Conservation (phyloP, 1,139 yeast genomes). For the Yamadazyma diospyri region DNA sequence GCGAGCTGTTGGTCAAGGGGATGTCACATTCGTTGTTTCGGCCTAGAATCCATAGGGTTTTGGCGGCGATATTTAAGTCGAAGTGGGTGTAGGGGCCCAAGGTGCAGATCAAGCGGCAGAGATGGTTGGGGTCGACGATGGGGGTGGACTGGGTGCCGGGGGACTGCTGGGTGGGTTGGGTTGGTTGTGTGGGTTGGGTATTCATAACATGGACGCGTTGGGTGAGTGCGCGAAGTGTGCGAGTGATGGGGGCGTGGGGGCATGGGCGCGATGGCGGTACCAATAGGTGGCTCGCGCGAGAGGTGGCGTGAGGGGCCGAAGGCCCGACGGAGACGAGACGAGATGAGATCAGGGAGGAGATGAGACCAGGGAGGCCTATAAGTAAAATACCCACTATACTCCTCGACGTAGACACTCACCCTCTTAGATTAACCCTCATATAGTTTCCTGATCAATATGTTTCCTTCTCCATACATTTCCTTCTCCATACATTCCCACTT, state of each 20-base stretch:
- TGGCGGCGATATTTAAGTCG: slow-evolving; percentile 32
- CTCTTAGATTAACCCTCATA: no score
- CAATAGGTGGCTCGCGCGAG: no score
- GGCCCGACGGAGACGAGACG: no score
- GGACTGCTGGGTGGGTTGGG: slow-evolving; percentile 66
- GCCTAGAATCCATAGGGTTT: slow-evolving; percentile 73
- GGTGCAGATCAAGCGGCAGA: slow-evolving; percentile 61
- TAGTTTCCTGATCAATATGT: no score
- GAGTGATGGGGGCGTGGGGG: not conserved
- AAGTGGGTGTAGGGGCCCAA: slow-evolving; percentile 53
- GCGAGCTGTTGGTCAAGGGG: slow-evolving; percentile 54
- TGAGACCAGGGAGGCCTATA: no score
- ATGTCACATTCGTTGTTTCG: slow-evolving; percentile 67
- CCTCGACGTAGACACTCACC: no score
- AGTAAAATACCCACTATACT: no score
- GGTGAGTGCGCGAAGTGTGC: not conserved
- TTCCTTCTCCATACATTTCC: no score
- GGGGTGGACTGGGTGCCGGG: slow-evolving; percentile 31
- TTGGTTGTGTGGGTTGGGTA: slow-evolving; percentile 32
- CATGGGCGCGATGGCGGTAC: not conserved
- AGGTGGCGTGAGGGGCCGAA: no score
- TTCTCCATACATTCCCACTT: no score
- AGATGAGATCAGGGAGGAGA: no score
- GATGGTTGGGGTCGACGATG: slow-evolving; percentile 24
- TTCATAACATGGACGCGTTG: slow-evolving; percentile 10